Evolutionary conservation across 805 yeast genomes (phyloP).

Genomic region (Cyberlindnera sargentensis): DNA sequence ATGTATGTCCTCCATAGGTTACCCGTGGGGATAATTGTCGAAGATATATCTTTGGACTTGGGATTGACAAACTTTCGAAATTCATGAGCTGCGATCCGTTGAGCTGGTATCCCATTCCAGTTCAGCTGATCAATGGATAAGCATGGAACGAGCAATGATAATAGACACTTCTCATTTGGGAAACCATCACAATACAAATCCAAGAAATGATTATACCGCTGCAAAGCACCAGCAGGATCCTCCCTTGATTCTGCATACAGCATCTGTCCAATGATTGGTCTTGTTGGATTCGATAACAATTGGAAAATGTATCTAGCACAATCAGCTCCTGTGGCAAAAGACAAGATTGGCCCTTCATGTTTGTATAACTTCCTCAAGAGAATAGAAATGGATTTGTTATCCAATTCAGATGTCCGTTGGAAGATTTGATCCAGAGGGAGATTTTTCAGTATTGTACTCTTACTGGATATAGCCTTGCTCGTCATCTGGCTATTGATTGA

Average conservation of each 20-base stretch:
- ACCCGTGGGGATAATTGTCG: slow-evolving; percentile 35
- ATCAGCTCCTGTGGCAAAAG: slow-evolving; percentile 9
- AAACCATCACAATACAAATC: slow-evolving; percentile 15
- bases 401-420: slow-evolving; percentile 2
- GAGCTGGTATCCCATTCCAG: slow-evolving; percentile 49
- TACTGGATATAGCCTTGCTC: neutral
- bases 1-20: slow-evolving; percentile 49
- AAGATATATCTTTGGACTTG: slow-evolving; percentile 25
- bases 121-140: slow-evolving; percentile 21
- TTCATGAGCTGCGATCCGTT: slow-evolving; percentile 55
- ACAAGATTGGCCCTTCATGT: neutral
- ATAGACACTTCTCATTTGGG: slow-evolving; percentile 27
- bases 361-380: slow-evolving; percentile 12
- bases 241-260: slow-evolving; percentile 26
- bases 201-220: slow-evolving; percentile 20
- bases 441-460: neutral
- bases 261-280: slow-evolving; percentile 16
- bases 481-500: neutral
- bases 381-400: slow-evolving; percentile 12
- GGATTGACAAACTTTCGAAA: slow-evolving; percentile 33
- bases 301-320: slow-evolving; percentile 19
- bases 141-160: slow-evolving; percentile 46
- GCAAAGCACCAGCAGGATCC: slow-evolving; percentile 26
- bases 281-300: slow-evolving; percentile 11
- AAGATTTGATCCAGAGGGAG: neutral